These are phyloP conservation scores for Ganoderma multipileum DNA, from an alignment of 1,284 basidiomycete species.

Conservation along the genomic window DNA sequence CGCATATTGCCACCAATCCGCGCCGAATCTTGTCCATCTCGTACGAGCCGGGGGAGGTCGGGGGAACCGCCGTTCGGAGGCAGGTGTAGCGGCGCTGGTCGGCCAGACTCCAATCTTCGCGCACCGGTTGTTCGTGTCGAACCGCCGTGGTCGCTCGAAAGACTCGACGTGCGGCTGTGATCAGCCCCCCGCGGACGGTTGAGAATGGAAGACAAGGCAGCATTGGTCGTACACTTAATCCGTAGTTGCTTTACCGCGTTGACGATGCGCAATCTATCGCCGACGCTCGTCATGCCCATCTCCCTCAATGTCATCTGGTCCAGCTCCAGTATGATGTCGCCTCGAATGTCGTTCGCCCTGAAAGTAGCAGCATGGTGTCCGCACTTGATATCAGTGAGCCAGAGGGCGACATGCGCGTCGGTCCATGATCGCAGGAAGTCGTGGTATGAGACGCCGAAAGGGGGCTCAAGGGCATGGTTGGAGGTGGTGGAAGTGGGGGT, in stretches of 20 bases:
- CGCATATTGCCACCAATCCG: conserved; percentile 44
- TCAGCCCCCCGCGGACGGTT: conserved; percentile 35
- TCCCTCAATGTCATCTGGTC: conserved; percentile 88
- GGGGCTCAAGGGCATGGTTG: conserved; percentile 57
- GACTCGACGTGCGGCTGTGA: conserved; percentile 35
- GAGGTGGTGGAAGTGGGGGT: conserved; percentile 24
- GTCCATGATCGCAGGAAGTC: conserved; percentile 75
- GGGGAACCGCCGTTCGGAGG: conserved; percentile 49
- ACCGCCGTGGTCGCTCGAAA: conserved; percentile 31
- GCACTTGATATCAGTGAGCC: conserved; percentile 79
- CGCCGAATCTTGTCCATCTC: conserved; percentile 69
- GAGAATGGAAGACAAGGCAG: conserved; percentile 36
- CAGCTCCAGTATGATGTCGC: conserved; percentile 87
- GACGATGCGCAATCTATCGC: conserved; percentile 87
- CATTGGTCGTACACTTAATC: conserved; percentile 52
- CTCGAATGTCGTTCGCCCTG: conserved; percentile 85
- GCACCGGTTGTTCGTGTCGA: conserved; percentile 29
- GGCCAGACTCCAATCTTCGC: conserved; percentile 56
- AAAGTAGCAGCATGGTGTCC: conserved; percentile 75
- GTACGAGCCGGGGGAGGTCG: conserved; percentile 71
- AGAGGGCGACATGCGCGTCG: conserved; percentile 72
- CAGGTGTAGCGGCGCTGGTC: conserved; percentile 75
- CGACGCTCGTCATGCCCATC: conserved; percentile 88
- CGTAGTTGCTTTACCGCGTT: conserved; percentile 85
- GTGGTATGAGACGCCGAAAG: conserved; percentile 59